Percentiles rank a stretch among this genome's conserved stretches.
Evolutionary conservation across 352 stramenopile species (phyloP).

Genomic region (Pythium dissotocum): DNA sequence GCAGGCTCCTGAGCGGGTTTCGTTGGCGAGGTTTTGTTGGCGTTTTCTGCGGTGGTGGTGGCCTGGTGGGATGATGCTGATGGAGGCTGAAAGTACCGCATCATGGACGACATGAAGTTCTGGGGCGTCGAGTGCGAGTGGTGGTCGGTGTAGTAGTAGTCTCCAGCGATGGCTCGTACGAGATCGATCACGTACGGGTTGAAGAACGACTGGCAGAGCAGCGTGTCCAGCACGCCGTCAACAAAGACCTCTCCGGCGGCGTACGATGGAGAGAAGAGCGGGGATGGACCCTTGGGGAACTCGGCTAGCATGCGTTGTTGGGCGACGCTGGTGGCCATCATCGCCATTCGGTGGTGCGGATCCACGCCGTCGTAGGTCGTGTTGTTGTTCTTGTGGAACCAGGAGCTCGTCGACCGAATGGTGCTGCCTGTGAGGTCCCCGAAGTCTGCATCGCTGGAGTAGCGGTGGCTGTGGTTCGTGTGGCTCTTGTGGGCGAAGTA

Average conservation of each 20-base stretch:
- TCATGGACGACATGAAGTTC: slow-evolving; percentile 36
- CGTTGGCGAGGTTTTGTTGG: not conserved
- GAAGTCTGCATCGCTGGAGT: slow-evolving; percentile 25
- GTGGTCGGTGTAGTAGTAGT: slow-evolving; percentile 44
- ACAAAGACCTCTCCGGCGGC: slow-evolving; percentile 63
- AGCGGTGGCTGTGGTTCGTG: slow-evolving; percentile 14
- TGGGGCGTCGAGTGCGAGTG: slow-evolving; percentile 30
- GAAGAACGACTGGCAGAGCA: slow-evolving; percentile 75
- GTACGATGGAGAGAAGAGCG: slow-evolving; percentile 47
- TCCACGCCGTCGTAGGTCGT: not conserved
- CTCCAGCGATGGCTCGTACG: slow-evolving; percentile 46
- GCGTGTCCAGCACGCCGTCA: slow-evolving; percentile 56
- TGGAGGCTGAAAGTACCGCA: slow-evolving; percentile 31
- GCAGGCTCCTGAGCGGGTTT: not conserved
- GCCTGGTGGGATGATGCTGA: not conserved
- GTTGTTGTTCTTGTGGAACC: slow-evolving; percentile 21
- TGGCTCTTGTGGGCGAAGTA: slow-evolving; percentile 60
- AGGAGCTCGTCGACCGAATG: slow-evolving; percentile 11
- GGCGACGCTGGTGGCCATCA: slow-evolving; percentile 2
- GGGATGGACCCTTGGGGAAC: slow-evolving; percentile 31
- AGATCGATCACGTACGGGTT: slow-evolving; percentile 71
- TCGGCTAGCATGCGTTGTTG: slow-evolving; percentile 25
- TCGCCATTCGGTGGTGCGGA: slow-evolving; percentile 8
- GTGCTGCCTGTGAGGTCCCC: slow-evolving; percentile 9
- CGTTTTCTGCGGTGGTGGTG: not conserved